Conservation (phyloP, 768 basidiomycete genomes). For the Cyclocybe aegerita region DNA sequence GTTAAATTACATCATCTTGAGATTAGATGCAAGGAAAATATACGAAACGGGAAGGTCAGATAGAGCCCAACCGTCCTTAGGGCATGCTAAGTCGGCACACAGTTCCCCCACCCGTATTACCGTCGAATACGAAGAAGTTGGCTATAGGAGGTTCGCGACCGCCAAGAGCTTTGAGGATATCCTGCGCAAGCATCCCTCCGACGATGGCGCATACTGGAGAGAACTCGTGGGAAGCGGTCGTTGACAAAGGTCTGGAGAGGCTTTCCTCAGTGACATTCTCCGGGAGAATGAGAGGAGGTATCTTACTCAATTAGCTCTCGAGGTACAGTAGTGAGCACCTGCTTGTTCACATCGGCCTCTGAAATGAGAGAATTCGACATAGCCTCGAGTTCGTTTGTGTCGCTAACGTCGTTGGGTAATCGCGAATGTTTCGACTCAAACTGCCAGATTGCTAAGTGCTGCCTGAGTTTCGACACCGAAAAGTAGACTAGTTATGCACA, state of each 20-base stretch:
- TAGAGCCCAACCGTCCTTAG: constrained; percentile 17
- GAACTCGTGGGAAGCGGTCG: constrained; percentile 80
- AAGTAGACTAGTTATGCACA: constrained; percentile 7
- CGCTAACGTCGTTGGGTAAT: constrained; percentile 52
- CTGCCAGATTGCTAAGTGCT: constrained; percentile 73
- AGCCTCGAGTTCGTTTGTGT: constrained; percentile 57
- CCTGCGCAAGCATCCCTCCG: constrained; percentile 93
- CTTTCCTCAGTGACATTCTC: constrained; percentile 6
- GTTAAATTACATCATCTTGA: background rate
- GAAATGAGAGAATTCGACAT: constrained; percentile 63
- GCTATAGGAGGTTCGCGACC: constrained; percentile 91
- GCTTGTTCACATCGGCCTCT: constrained; percentile 68
- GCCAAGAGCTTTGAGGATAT: constrained; percentile 87
- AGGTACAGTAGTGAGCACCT: constrained; percentile 58
- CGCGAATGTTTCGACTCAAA: constrained; percentile 59
- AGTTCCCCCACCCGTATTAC: constrained; percentile 72
- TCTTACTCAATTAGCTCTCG: constrained; percentile 62
- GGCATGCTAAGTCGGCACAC: constrained; percentile 58
- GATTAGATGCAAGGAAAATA: background rate
- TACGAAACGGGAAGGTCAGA: background rate
- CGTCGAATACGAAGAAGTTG: constrained; percentile 91
- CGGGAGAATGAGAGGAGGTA: constrained; percentile 7
- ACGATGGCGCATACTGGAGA: constrained; percentile 93
- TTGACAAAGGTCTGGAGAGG: constrained; percentile 56
- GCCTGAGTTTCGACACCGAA: constrained; percentile 1